Conservation (phyloP, 495 filamentous ascomycete genomes). For the Trichoderma reesei region DNA sequence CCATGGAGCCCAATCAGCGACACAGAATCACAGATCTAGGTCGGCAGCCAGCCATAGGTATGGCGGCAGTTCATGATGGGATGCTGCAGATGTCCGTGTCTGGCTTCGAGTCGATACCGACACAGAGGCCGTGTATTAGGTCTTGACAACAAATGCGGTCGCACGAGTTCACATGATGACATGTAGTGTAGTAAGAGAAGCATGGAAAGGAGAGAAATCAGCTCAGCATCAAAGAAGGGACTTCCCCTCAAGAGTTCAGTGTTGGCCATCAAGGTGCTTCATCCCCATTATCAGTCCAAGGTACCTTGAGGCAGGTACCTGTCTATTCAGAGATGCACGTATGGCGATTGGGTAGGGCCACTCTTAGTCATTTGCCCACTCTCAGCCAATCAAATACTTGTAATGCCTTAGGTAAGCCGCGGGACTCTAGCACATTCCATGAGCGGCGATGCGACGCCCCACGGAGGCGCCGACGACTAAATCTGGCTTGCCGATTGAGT, state of each 20-base stretch:
- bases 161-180: background rate
- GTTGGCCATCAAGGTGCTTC: constrained; percentile 2
- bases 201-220: background rate
- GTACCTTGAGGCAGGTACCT: no score
- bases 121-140: background rate
- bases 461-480: constrained; percentile 2
- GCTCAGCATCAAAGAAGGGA: background rate
- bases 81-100: background rate
- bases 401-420: background rate
- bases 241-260: background rate
- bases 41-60: background rate
- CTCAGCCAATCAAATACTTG: background rate
- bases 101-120: background rate
- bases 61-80: background rate
- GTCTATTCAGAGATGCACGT: background rate
- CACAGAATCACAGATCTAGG: background rate
- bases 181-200: background rate
- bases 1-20: background rate
- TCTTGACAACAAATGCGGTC: background rate
- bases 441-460: constrained; percentile 6
- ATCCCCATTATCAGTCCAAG: background rate
- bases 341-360: no score
- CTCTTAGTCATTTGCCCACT: background rate
- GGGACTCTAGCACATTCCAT: constrained; percentile 10
- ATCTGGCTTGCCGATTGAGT: constrained; percentile 12